phyloP scores from a whole-genome alignment of 2,329 filamentous ascomycete species.

The Ceratocystis cubensis region DNA sequence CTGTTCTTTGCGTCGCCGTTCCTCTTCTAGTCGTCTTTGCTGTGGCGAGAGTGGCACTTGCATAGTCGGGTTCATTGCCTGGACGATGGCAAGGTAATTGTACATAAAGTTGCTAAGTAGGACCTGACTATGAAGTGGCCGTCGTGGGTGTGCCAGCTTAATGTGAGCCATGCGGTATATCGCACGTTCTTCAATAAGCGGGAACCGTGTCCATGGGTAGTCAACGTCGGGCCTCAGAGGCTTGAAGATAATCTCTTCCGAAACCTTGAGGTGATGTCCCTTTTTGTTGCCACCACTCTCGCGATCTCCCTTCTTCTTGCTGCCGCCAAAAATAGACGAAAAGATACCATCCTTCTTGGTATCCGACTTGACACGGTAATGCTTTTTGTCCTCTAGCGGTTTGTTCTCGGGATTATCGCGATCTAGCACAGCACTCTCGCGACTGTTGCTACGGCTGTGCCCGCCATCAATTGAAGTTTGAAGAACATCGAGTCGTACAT shows the following conservation, averaged over 20 bases:
- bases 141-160: constrained; percentile 92
- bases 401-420: constrained; percentile 60
- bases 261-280: constrained; percentile 58
- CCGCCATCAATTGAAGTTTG: constrained; percentile 72
- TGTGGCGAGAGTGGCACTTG: constrained; percentile 77
- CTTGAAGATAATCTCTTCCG: constrained; percentile 63
- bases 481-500: constrained; percentile 69
- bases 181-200: constrained; percentile 85
- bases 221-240: constrained; percentile 75
- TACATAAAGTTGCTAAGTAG: constrained; percentile 99
- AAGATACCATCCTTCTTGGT: constrained; percentile 90
- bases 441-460: constrained; percentile 41
- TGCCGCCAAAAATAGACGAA: constrained; percentile 79
- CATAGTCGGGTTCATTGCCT: constrained; percentile 96
- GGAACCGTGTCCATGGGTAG: constrained; percentile 92
- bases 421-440: constrained; percentile 76
- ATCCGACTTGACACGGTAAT: constrained; percentile 65
- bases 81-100: constrained; percentile 93
- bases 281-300: constrained; percentile 56
- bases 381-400: constrained; percentile 73
- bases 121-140: constrained; percentile 86
- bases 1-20: constrained; percentile 38
- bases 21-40: constrained; percentile 49
- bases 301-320: constrained; percentile 74
- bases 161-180: constrained; percentile 99